Base-by-base conservation (phyloP, 345 rosid genomes). In the Hirschfeldia incana region DNA sequence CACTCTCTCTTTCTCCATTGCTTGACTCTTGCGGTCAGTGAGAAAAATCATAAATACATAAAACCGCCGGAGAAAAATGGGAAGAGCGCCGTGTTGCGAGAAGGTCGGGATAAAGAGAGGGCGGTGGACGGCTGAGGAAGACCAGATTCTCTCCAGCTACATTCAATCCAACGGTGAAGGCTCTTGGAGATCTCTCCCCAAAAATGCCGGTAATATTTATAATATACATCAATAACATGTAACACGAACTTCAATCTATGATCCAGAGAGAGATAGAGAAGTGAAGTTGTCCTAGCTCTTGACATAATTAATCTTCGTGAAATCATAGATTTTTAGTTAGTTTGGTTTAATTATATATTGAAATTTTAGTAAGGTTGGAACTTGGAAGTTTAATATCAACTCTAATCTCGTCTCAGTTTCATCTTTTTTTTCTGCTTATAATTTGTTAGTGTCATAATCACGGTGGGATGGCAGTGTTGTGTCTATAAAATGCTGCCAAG, bases 61-160 rank as follows among this genome's bases (percentile, higher is more conserved):
- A 84, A 83, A 86, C 86, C 84, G 94, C 93, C 49, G 93, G 76
- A 49, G 53, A 81, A 91, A 37, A 33, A 81, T 81, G 84, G 84
- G 84, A 67, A 81, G 84, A 73, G 78, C 84, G 11, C 84, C 84
- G 61, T 81, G 84, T 72, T 81, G 84, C 46, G 84, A 81, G 71
- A 81, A 81, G 60, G 64, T 81, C 5, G 84, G 84, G 34, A 71
- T 81, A 9, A 81, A 81, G 67, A 76, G 73, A 72, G 84, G 84
- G 12, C 77, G 84, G 66, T 81, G 84, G 84, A 81, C 84, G 62
- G 74, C 77, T 59, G 81, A 81, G 77, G 84, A 81, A 62, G 84
- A 81, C 15, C 77, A 59, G 68, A 76, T 77, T 66, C 78, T 81
- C 59, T 46, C 80, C 13, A 65, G 73, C 78, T 81, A 81, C 62